phyloP scores from a whole-genome alignment of 805 yeast genomes.

The Ogataea thermomethanolica region DNA sequence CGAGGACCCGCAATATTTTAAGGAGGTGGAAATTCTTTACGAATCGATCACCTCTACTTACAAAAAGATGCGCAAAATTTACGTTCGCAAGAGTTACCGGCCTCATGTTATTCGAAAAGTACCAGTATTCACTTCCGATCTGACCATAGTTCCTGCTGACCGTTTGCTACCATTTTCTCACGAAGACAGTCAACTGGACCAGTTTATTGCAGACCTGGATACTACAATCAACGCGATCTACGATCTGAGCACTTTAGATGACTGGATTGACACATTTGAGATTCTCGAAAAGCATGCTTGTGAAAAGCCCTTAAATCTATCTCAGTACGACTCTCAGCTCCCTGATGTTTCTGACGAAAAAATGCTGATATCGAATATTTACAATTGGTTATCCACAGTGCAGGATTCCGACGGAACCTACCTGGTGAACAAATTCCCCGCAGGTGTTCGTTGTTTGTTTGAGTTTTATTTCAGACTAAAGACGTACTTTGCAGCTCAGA shows the following conservation, averaged over 20 bases:
- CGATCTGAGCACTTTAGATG: constrained; percentile 54
- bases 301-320: constrained; percentile 53
- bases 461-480: constrained; percentile 66
- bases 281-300: constrained; percentile 66
- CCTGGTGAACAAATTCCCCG: constrained; percentile 54
- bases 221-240: constrained; percentile 55
- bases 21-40: constrained; percentile 23
- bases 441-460: constrained; percentile 61
- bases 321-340: constrained; percentile 47
- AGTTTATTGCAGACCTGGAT: constrained; percentile 63
- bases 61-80: constrained; percentile 62
- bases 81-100: constrained; percentile 66
- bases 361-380: constrained; percentile 63
- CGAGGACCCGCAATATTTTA: constrained; percentile 12
- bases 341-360: constrained; percentile 46
- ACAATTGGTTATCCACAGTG: constrained; percentile 63
- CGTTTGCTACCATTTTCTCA: constrained; percentile 27
- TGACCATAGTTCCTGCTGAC: constrained; percentile 38
- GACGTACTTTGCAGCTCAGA: constrained; percentile 57
- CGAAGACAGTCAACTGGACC: constrained; percentile 49
- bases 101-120: constrained; percentile 46
- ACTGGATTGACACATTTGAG: constrained; percentile 79
- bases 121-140: constrained; percentile 41
- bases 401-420: constrained; percentile 34
- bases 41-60: constrained; percentile 41